Evolutionary conservation across 2,329 filamentous ascomycete species (phyloP), one percentile per base, ranked within the genome.

Genomic region (Exophiala spinifera): DNA sequence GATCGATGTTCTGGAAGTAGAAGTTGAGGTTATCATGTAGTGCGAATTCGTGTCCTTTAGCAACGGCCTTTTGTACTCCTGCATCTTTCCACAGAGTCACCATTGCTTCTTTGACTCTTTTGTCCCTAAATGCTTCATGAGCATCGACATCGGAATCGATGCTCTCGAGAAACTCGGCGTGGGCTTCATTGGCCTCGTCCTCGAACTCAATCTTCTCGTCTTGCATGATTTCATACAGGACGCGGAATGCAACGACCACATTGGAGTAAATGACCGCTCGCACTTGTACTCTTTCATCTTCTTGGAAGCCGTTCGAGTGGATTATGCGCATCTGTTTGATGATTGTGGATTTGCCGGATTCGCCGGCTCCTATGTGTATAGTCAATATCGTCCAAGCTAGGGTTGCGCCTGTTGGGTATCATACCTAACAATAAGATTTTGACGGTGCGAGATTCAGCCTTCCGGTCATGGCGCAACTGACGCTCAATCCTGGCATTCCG

Each of bases 261-360:
- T 99, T 99, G 73, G 87, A 91, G 74, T 96, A 97, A 63, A 97
- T 91, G 66, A 96, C 91, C 14, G 91, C 88, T 65, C 94, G 91
- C 81, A 90, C 95, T 78, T 96, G 90, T 62, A 95, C 84, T 71
- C 91, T 89, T 72, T 97, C 94, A 61, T 83, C 85, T 66, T 89
- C 88, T 67, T 85, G 89, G 76, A 97, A 97, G 47, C 94, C 92
- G 71, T 91, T 86, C 13, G 90, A 85, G 71, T 97, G 94, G 65
- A 99, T 96, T 72, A 99, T 85, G 72, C 92, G 92, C 94, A 99
- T 97, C 79, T 97, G 92, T 77, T 97, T 97, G 62, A 97, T 83
- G 56, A 97, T 91, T 1, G 92, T 97, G 7, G 92, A 96, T 75
- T 97, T 97, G 62, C 92, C 89, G 55, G 88, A 94, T 75, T 97